Base-by-base conservation (phyloP, 2,329 filamentous ascomycete species). In the Diplodia intermedia region DNA sequence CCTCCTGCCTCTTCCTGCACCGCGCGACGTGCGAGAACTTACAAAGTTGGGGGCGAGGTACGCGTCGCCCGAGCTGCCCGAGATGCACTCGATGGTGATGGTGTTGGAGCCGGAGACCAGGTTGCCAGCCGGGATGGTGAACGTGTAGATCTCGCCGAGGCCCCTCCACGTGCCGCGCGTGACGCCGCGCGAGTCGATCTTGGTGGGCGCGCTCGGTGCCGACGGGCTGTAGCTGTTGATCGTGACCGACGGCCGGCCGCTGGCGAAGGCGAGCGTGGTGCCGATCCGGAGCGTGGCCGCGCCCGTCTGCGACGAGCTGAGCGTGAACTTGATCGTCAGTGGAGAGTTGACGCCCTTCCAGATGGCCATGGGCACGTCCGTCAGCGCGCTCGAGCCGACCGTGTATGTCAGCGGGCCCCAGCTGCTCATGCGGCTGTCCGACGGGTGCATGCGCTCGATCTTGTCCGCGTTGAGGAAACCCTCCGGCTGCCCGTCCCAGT, bases 391-490 rank as follows among this genome's bases (percentile, higher is more conserved):
- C 31, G 82, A 83, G 53, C 87, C 88, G 15, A 89, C 85, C 1
- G 86, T 89, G 77, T 88, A 90, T 0, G 87, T 90, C 15, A 83
- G 72, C 0, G 87, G 83, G 0, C 81, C 83, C 89, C 89, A 91
- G 68, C 80, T 81, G 36, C 81, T 78, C 88, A 91, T 91, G 72
- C 89, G 85, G 54, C 78, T 79, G 77, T 90, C 89, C 3, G 86
- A 87, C 3, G 89, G 89, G 74, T 91, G 89, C 89, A 91, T 91
- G 65, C 87, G 84, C 18, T 88, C 82, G 74, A 90, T 86, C 73
- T 90, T 90, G 67, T 85, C 88, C 18, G 88, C 88, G 74, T 91
- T 91, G 71, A 84, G 84, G 81, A 91, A 89, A 14, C 87, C 88
- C 8, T 70, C 76, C 4, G 75, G 74, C 76, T 86, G 83, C 60